Evolutionary conservation across 2,329 filamentous ascomycete genomes (phyloP), one percentile per base, ranked within the genome.

Genomic region (Aspergillus cejpii): DNA sequence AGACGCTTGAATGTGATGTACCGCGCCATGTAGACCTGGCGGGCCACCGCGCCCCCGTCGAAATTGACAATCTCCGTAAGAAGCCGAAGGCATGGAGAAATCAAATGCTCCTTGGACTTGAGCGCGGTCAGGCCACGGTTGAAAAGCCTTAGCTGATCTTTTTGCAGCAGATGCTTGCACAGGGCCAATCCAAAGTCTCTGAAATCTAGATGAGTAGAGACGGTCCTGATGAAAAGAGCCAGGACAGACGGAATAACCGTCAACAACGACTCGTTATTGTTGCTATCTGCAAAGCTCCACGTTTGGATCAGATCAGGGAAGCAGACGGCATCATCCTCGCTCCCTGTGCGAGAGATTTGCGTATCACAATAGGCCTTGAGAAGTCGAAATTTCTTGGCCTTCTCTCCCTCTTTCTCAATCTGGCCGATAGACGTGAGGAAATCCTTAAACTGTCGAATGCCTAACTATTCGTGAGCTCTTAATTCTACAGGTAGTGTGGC

Each of bases 41-140:
- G 83, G 21, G 90, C 87, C 44, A 89, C 76, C 33, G 81, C 79
- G 11, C 92, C 94, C 12, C 89, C 89, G 65, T 97, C 90, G 52
- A 95, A 85, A 43, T 76, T 81, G 12, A 87, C 80, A n/a, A 90
- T 77, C 67, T 98, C 91, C 41, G 84, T 86, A 48, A 98, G 76
- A 41, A 98, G 71, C 45, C 91, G 82, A 47, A 98, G 71, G 19
- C 86, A 90, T 1, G 92, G 91, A 2, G 88, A 92, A 49, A 96
- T 90, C 47, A 97, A 73, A 65, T 87, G 88, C 29, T 89, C 88
- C 61, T 94, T 95, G 38, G 81, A 77, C 65, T 88, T 90, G 19
- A 86, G 83, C 0, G 87, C 81, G 3, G 86, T 84, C 14, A 97
- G 70, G 48, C 87, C 88, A 48, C 83, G 82, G 24, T 87, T 82